These are phyloP conservation scores for Fraxinus paxiana DNA, from an alignment of 305 asterid genomes.

Conservation along the genomic window DNA sequence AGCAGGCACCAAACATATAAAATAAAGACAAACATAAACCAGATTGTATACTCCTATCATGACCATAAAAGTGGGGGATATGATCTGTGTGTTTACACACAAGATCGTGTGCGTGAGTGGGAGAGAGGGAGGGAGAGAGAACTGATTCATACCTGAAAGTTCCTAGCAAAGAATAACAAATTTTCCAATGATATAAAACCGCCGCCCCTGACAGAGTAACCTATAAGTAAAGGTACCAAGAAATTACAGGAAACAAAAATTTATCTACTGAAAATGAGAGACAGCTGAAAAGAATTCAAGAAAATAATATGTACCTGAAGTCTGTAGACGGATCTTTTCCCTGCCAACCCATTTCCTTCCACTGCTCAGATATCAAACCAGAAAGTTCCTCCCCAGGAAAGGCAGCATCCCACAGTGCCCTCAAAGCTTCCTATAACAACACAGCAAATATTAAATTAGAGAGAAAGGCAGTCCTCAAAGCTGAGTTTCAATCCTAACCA, in stretches of 20 bases:
- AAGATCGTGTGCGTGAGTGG: not conserved
- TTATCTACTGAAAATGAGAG: conserved; percentile 18
- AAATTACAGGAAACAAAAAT: conserved; percentile 1
- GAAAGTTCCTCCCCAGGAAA: conserved; percentile 17
- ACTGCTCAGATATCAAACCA: conserved; percentile 76
- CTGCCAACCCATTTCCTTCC: conserved; percentile 28
- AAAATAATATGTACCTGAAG: conserved; percentile 22
- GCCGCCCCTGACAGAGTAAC: conserved; percentile 72
- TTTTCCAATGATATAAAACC: conserved; percentile 97
- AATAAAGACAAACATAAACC: not conserved
- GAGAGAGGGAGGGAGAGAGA: not conserved
- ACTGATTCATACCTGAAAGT: conserved; percentile 62
- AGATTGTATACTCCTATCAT: not conserved
- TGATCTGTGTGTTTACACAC: not conserved
- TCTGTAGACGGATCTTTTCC: conserved; percentile 25
- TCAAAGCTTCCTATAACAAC: conserved; percentile 65
- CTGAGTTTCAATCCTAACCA: conserved; percentile 7
- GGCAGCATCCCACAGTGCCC: conserved; percentile 17
- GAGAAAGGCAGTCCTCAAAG: conserved; percentile 14
- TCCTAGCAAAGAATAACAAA: conserved; percentile 75
- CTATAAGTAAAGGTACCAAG: conserved; percentile 13
- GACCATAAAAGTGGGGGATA: not conserved
- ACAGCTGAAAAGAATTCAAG: conserved; percentile 8
- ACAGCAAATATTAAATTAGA: conserved; percentile 18
- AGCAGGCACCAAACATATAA: not conserved